phyloP scores from a whole-genome alignment of 2,329 filamentous ascomycete genomes.

The Cadophora sp. region DNA sequence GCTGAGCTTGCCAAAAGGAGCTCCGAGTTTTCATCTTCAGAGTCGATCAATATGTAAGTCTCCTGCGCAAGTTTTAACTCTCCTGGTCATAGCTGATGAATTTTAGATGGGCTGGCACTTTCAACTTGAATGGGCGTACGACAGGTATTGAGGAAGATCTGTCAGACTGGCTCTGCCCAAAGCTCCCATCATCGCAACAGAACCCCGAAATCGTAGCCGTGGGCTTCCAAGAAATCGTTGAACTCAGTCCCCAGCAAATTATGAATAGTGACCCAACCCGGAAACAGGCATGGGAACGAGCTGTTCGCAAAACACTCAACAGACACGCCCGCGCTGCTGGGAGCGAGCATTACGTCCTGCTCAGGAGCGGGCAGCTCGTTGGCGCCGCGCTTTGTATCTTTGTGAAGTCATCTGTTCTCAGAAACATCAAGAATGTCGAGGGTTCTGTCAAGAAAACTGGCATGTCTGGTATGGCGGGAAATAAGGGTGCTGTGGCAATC shows the following conservation, averaged over 20 bases:
- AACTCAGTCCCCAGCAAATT: conserved; percentile 95
- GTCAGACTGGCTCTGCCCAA: conserved; percentile 83
- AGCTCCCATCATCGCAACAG: conserved; percentile 58
- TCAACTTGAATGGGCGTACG: conserved; percentile 92
- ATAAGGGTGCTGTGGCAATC: conserved; percentile 97
- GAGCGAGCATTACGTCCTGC: conserved; percentile 82
- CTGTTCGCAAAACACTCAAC: conserved; percentile 81
- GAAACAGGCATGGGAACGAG: conserved; percentile 84
- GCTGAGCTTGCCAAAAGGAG: conserved; percentile 73
- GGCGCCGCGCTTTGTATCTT: conserved; percentile 93
- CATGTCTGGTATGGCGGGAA: conserved; percentile 95
- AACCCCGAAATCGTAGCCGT: conserved; percentile 88
- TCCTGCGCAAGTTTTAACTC: not conserved
- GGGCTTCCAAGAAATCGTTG: conserved; percentile 98
- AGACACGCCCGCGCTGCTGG: conserved; percentile 67
- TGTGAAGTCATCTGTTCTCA: conserved; percentile 78
- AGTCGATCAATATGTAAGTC: conserved; percentile 70
- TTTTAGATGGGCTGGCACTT: conserved; percentile 73
- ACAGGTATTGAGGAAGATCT: conserved; percentile 80
- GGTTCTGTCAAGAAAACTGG: conserved; percentile 93
- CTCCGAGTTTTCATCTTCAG: conserved; percentile 76
- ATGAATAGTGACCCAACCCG: conserved; percentile 96
- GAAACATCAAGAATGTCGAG: conserved; percentile 93
- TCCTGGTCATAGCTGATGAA: not conserved
- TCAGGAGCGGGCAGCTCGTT: conserved; percentile 92